phyloP scores from a whole-genome alignment of 495 filamentous ascomycete genomes.

The Copromyces sp. region DNA sequence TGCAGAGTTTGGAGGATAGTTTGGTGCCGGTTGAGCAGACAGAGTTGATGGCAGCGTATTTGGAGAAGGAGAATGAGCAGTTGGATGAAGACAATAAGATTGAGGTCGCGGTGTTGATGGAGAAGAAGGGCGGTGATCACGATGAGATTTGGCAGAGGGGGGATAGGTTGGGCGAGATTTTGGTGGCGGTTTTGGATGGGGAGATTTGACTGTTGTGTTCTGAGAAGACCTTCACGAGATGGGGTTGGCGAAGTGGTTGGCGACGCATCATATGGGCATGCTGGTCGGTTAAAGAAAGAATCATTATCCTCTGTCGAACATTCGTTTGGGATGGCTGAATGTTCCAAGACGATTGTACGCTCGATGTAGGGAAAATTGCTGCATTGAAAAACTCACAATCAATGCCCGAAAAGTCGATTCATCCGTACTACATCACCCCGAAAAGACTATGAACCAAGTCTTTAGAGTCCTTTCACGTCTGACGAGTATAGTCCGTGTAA shows the following conservation, averaged over 20 bases:
- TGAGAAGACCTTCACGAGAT: background rate
- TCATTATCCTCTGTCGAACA: background rate
- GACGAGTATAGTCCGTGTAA: background rate
- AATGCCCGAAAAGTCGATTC: background rate
- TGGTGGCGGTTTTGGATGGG: conserved; percentile 5
- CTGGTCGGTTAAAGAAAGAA: background rate
- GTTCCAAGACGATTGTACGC: background rate
- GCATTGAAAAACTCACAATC: background rate
- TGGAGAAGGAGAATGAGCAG: conserved; percentile 4
- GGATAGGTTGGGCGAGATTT: conserved; percentile 12
- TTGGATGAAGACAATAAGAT: background rate
- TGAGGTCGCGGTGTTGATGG: conserved; percentile 4
- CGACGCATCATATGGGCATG: background rate
- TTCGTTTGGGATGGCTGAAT: background rate
- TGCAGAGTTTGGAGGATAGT: conserved; percentile 23
- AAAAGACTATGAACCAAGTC: background rate
- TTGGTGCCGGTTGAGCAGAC: conserved; percentile 24
- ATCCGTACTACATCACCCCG: background rate
- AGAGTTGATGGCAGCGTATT: conserved; percentile 13
- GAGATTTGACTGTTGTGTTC: background rate
- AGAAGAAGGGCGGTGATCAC: conserved; percentile 14
- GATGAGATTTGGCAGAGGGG: conserved; percentile 19
- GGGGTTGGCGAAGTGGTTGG: background rate
- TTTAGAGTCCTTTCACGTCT: background rate
- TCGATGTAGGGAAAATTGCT: background rate